These are phyloP conservation scores for Termitomyces eurrhizus DNA, from an alignment of 768 basidiomycete genomes.

Conservation along the genomic window DNA sequence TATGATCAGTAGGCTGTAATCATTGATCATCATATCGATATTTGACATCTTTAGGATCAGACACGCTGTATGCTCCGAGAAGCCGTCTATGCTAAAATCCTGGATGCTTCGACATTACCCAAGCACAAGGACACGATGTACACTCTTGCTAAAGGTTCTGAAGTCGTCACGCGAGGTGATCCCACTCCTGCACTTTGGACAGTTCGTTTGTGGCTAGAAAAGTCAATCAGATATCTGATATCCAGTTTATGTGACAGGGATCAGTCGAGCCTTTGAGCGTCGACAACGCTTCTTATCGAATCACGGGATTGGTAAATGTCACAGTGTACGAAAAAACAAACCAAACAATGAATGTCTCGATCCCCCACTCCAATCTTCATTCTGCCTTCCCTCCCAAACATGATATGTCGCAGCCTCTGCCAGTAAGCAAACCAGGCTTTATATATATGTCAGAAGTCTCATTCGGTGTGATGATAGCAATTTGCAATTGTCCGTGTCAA, in stretches of 20 bases:
- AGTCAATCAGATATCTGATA: not conserved
- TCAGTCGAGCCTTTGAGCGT: not conserved
- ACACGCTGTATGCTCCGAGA: not conserved
- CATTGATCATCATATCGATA: not conserved
- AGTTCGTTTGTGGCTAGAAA: not conserved
- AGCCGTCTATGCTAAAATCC: not conserved
- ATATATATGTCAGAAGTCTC: too few relatives aligned
- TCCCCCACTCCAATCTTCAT: not conserved
- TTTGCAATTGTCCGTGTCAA: not conserved
- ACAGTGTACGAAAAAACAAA: not conserved
- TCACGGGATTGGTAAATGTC: not conserved
- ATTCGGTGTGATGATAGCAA: not conserved
- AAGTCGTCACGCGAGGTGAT: not conserved
- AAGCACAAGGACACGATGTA: not conserved
- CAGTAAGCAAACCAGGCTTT: not conserved
- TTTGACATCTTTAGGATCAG: not conserved
- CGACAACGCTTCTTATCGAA: not conserved
- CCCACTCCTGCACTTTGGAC: not conserved
- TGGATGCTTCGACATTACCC: too few relatives aligned
- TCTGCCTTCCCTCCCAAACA: not conserved
- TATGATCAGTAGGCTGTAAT: not conserved
- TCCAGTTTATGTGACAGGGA: not conserved
- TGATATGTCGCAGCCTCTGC: not conserved
- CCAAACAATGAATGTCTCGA: too few relatives aligned
- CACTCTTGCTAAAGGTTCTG: not conserved